Conservation (phyloP, 768 basidiomycete species). For the Pholiota microspora region DNA sequence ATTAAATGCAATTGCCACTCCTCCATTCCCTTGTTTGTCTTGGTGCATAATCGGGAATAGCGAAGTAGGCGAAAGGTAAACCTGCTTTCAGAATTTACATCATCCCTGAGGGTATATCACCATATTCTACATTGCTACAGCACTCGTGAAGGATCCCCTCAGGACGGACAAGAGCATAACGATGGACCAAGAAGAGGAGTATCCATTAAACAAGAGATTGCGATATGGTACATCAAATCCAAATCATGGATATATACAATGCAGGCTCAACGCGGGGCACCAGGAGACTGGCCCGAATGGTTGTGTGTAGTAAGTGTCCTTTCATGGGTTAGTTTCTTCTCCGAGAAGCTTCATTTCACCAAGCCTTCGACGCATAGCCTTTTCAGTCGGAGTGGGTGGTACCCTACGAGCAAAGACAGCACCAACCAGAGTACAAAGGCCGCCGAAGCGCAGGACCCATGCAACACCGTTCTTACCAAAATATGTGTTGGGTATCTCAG, state of each 20-base stretch:
- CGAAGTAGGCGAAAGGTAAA: too few relatives aligned
- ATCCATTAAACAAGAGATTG: background rate
- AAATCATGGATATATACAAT: background rate
- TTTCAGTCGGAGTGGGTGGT: conserved; percentile 88
- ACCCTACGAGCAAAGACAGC: conserved; percentile 80
- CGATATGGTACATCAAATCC: conserved; percentile 2
- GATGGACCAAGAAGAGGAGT: background rate
- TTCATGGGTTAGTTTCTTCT: conserved; percentile 53
- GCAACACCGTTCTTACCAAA: conserved; percentile 87
- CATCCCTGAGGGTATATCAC: too few relatives aligned
- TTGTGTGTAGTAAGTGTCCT: background rate
- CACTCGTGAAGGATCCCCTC: too few relatives aligned
- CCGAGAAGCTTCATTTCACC: conserved; percentile 77
- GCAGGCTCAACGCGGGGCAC: background rate
- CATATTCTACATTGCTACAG: too few relatives aligned
- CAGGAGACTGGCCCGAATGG: background rate
- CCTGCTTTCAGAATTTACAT: too few relatives aligned
- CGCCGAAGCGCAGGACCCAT: conserved; percentile 93
- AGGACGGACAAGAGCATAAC: too few relatives aligned
- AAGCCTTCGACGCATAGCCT: conserved; percentile 80
- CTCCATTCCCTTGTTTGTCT: too few relatives aligned
- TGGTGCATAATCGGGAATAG: too few relatives aligned
- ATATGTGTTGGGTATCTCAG: conserved; percentile 53
- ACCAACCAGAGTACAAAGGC: conserved; percentile 80
- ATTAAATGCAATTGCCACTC: too few relatives aligned